Evolutionary conservation across 2,329 filamentous ascomycete species (phyloP).

Genomic region (Chaetomium sp.): DNA sequence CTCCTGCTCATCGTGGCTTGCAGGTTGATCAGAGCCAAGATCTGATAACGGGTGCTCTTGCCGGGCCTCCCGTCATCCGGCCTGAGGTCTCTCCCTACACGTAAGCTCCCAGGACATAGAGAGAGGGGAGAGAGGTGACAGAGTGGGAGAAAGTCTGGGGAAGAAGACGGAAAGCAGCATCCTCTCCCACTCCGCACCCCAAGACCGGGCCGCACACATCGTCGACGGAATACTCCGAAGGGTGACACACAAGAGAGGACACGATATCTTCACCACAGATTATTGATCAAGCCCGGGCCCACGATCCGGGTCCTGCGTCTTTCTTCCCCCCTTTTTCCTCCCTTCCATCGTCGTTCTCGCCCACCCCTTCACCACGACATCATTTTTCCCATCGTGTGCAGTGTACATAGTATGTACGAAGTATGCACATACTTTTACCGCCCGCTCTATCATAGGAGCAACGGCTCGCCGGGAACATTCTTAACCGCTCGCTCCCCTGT

Average conservation of each 20-base stretch:
- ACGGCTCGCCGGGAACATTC: not conserved
- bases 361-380: not conserved
- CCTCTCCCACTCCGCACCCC: not conserved
- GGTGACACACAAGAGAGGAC: not conserved
- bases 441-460: not conserved
- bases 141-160: no score
- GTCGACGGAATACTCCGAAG: not conserved
- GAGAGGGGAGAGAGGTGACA: no score
- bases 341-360: not conserved
- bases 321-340: no score
- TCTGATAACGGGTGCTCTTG: conserved; percentile 8
- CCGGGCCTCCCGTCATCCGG: conserved; percentile 3
- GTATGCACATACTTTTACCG: not conserved
- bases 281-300: not conserved
- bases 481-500: not conserved
- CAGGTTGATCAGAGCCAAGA: conserved; percentile 12
- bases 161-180: not conserved
- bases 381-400: not conserved
- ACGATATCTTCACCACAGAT: conserved; percentile 4
- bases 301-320: not conserved
- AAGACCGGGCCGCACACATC: not conserved
- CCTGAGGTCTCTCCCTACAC: not conserved
- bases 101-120: no score
- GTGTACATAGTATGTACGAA: not conserved
- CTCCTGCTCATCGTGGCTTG: conserved; percentile 11